Evolutionary conservation across 257 asterid genomes (phyloP).

Genomic region (Gentiana macrophylla): DNA sequence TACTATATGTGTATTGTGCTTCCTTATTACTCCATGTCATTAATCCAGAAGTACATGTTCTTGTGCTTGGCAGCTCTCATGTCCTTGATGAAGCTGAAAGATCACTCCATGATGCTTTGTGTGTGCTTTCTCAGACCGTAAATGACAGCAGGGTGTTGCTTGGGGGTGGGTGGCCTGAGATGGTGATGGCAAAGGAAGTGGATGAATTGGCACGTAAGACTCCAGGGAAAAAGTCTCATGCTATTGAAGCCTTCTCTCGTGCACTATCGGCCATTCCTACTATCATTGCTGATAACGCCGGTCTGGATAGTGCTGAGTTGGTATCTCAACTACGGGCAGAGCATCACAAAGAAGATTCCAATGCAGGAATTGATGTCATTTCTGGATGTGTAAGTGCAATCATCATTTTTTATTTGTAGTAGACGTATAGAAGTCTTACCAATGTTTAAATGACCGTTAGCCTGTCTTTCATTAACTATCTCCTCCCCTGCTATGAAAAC

Average conservation of each 20-base stretch:
- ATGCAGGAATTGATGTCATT: constrained; percentile 79
- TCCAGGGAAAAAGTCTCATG: constrained; percentile 82
- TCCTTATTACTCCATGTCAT: background rate
- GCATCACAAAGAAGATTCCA: constrained; percentile 70
- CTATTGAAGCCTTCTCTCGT: constrained; percentile 85
- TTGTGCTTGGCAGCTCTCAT: constrained; percentile 48
- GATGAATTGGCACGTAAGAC: constrained; percentile 85
- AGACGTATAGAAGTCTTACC: too few relatives aligned
- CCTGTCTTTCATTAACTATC: too few relatives aligned
- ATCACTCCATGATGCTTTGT: constrained; percentile 88
- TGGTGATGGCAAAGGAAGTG: constrained; percentile 91
- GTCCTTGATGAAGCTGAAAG: constrained; percentile 90
- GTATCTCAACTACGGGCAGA: constrained; percentile 88
- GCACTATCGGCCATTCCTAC: constrained; percentile 85
- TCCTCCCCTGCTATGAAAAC: too few relatives aligned
- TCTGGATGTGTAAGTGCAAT: constrained; percentile 63
- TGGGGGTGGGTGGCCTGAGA: constrained; percentile 98
- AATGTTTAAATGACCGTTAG: too few relatives aligned
- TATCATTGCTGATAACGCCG: constrained; percentile 87
- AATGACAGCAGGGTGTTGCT: constrained; percentile 71
- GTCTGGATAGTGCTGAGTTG: constrained; percentile 81
- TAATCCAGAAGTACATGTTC: background rate
- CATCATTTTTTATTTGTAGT: too few relatives aligned
- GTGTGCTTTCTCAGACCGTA: constrained; percentile 87
- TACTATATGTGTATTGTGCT: too few relatives aligned